These are phyloP conservation scores for Amaranthus hypochondriacus DNA, from an alignment of 148 eudicot species.

Conservation along the genomic window DNA sequence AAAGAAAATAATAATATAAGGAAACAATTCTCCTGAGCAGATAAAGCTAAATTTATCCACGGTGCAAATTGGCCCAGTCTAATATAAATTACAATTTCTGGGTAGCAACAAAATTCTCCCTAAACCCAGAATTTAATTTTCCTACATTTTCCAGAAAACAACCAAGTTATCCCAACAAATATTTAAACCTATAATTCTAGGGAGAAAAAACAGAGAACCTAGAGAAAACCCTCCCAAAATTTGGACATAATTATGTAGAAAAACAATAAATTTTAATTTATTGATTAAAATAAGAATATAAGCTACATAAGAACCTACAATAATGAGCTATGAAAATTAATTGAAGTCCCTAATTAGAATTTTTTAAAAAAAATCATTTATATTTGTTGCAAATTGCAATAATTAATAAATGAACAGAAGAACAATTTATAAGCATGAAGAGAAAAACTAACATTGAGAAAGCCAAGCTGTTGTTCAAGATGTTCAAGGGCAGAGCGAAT, in stretches of 20 bases:
- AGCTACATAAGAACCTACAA: background rate
- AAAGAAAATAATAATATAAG: no score
- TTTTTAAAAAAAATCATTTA: no score
- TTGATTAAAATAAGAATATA: background rate
- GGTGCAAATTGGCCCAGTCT: background rate
- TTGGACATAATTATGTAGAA: background rate
- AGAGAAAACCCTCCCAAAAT: background rate
- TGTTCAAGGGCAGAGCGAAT: constrained; percentile 85
- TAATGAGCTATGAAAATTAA: background rate
- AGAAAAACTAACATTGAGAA: constrained; percentile 62
- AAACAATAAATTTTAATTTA: background rate
- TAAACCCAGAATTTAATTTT: no score
- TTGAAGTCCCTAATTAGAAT: background rate
- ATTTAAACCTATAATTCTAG: no score
- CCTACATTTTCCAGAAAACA: no score
- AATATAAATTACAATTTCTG: background rate
- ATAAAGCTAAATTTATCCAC: background rate
- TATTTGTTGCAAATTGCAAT: background rate
- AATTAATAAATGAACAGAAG: background rate
- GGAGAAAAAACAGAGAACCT: background rate
- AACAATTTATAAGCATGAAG: background rate
- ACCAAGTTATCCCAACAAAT: no score
- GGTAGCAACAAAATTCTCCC: no score
- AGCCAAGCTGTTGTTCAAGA: constrained; percentile 90
- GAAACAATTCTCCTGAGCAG: background rate